Percentiles rank a stretch among this genome's conserved stretches.
phyloP scores from a whole-genome alignment of 257 asterid genomes.

The Jacaranda mimosifolia region DNA sequence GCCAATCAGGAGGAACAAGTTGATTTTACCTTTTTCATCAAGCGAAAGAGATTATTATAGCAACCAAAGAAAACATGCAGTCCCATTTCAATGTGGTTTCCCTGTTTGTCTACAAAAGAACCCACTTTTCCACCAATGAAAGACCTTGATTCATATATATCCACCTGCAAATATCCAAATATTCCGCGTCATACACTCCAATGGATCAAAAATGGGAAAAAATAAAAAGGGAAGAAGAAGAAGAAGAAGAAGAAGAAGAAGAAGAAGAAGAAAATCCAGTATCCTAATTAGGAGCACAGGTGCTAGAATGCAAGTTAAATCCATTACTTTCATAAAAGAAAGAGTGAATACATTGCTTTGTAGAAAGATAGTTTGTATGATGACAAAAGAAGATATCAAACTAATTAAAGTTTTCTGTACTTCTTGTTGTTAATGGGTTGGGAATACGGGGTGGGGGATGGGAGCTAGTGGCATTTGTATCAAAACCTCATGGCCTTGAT shows the following conservation, averaged over 20 bases:
- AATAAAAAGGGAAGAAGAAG: neutral
- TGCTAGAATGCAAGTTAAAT: neutral
- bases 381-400: slow-evolving; percentile 3
- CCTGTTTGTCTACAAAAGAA: slow-evolving; percentile 89
- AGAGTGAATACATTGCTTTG: neutral
- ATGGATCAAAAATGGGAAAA: slow-evolving; percentile 22
- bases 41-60: slow-evolving; percentile 94
- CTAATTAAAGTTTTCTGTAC: slow-evolving; percentile 5
- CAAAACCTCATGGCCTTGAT: slow-evolving; percentile 98
- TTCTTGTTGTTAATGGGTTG: neutral
- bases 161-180: slow-evolving; percentile 73
- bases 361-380: slow-evolving; percentile 1
- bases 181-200: slow-evolving; percentile 2
- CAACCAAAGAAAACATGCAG: slow-evolving; percentile 99
- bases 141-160: slow-evolving; percentile 87
- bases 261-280: neutral
- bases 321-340: neutral
- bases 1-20: slow-evolving; percentile 27
- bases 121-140: slow-evolving; percentile 99
- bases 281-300: neutral
- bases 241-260: too few species aligned
- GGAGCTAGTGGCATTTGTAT: neutral
- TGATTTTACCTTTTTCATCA: slow-evolving; percentile 86
- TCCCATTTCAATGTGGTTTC: slow-evolving; percentile 98
- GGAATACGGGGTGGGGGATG: neutral